Base-by-base conservation (phyloP, 768 basidiomycete genomes). In the Boletus reticulatus region DNA sequence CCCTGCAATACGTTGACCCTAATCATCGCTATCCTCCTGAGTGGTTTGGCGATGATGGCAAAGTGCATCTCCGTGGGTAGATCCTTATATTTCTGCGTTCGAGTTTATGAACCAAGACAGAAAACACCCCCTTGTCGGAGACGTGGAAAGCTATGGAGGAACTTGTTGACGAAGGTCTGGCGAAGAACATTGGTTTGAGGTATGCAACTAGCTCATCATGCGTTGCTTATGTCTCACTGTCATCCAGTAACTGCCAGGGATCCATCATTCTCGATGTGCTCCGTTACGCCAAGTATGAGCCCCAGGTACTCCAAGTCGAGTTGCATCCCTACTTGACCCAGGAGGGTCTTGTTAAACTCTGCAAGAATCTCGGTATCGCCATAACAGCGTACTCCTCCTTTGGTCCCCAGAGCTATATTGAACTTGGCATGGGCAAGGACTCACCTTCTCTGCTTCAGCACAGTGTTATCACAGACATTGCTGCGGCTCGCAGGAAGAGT, bases 81-180 rank as follows among this genome's bases (percentile, higher is more conserved):
- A 36, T 54, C n/a, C 12, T 39, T 11, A 6, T 31, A 14, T 41
- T 43, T 19, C 9, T 41, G 11, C 3, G 52, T 34, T 50, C 14
- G 2, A 32, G 24, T 47, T 58, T n/a, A 59, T 27, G 10, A 32
- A 46, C 24, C 50, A 6, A 43, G 43, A 43, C 59, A 85, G 81
- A 82, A 60, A 84, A 85, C 48, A 84, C 82, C 0, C 85, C 87
- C 38, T 80, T 90, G 68, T 83, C 85, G 62, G 87, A 91, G 75
- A 95, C 94, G 17, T 95, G 92, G 91, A 67, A 71, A 41, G 89
- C 82, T 16, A 82, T 96, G 84, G 94, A 96, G 72, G 76, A 79
- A 57, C 80, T 94, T 20, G 85, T 87, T 45, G 87, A 90, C 59
- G 78, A 79, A 42, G 85, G 86, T 9, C 68, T 86, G 39, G 82